Evolutionary conservation across 345 rosid genomes (phyloP), one percentile per base, ranked within the genome.

Genomic region (Dipteronia sinensis): DNA sequence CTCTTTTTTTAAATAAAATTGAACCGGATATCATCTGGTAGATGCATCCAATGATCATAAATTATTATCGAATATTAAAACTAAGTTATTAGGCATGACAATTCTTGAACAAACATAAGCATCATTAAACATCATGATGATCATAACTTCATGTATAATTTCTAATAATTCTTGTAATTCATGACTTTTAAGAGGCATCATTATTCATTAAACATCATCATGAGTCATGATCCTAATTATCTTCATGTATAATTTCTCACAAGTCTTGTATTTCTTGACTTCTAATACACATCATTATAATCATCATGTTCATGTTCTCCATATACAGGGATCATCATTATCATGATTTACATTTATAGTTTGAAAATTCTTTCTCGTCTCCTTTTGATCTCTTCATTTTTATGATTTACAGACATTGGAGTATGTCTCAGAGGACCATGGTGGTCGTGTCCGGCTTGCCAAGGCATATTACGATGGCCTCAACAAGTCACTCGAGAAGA

Each of bases 361-460:
- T 34, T 34, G 38, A 34, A 34, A 34, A 34, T 49, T 49, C 16
- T 49, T 10, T 64, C 7, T 64, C 62, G 49, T 64, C 71, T 16
- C 10, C 2, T 51, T 10, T 27, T 76, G 73, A 56, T 58, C 10
- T 47, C 10, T 27, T 17, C 3, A 61, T 2, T 62, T 71, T 61
- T 19, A 8, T 73, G 20, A 1, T 77, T 16, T 23, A 10, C 70
- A 71, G 80, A 25, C 53, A 10, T 67, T 71, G 53, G 77, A 72
- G 58, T 40, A 55, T 42, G 67, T 72, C 4, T 72, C 68, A 0
- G 77, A 78, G 68, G 81, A 78, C 6, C 29, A 72, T 42, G 81
- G 77, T 11, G 81, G 81, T 23, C n/a, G 73, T 0, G 77, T 78
- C n/a, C 61, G 27, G 67, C 77, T 78, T 22, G 81, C 77, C 20